Percentiles rank a stretch among this genome's conserved stretches.
phyloP scores from a whole-genome alignment of 768 basidiomycete species.

The Tubosaeta sp. region DNA sequence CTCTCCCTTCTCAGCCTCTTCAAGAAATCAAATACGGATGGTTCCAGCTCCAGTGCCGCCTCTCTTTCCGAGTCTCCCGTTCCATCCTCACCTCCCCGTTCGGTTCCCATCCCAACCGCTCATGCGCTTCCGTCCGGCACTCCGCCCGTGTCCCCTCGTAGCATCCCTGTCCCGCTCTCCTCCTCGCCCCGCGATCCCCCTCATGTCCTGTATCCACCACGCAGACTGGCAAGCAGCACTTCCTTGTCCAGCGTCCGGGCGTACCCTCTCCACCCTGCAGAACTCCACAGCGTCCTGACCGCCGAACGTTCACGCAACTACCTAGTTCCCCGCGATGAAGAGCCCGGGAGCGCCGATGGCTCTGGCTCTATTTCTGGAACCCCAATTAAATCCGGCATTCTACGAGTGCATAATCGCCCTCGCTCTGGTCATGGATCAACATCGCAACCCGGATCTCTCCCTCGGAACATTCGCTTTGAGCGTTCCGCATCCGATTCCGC shows the following conservation, averaged over 20 bases:
- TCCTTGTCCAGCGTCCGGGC: constrained; percentile 20
- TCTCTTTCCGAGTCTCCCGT: constrained; percentile 28
- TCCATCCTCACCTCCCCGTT: constrained; percentile 25
- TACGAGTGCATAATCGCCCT: constrained; percentile 39
- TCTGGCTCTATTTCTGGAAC: constrained; percentile 21
- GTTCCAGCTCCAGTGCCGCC: constrained; percentile 33
- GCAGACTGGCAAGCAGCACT: constrained; percentile 20
- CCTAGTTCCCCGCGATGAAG: constrained; percentile 28
- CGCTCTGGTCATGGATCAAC: constrained; percentile 28
- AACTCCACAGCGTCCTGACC: constrained; percentile 44
- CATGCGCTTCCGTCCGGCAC: constrained; percentile 14
- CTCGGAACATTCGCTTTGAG: constrained; percentile 33
- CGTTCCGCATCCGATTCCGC: constrained; percentile 28
- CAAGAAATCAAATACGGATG: constrained; percentile 50
- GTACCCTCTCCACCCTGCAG: constrained; percentile 42
- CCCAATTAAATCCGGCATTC: constrained; percentile 34
- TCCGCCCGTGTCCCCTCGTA: constrained; percentile 30
- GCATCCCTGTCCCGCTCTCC: constrained; percentile 20
- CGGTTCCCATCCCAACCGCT: constrained; percentile 20
- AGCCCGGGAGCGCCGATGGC: constrained; percentile 20
- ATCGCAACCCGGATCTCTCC: constrained; percentile 17
- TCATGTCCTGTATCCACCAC: constrained; percentile 14
- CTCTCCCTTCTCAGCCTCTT: constrained; percentile 72
- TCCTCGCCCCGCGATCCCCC: constrained; percentile 29
- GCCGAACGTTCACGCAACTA: constrained; percentile 31